These are phyloP conservation scores for Globisporangium barbulae DNA, from an alignment of 352 stramenopile species.

Conservation along the genomic window DNA sequence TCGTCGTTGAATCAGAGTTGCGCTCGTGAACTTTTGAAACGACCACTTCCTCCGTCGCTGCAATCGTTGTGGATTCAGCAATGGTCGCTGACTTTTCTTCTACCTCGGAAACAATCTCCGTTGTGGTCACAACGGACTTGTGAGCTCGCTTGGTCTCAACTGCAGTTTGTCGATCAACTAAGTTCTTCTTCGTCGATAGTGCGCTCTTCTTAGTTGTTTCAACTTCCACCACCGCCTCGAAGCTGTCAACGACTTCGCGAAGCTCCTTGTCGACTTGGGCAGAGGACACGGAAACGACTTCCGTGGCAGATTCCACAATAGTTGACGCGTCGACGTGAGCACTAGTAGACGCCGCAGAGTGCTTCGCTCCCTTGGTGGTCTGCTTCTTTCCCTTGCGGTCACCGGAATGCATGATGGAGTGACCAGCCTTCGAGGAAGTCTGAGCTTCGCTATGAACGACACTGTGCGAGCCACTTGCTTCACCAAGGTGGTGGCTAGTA, in stretches of 20 bases:
- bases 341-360: not conserved
- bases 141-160: constrained; percentile 1
- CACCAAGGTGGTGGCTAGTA: not conserved
- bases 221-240: not conserved
- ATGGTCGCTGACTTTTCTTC: not conserved
- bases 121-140: not conserved
- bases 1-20: not conserved
- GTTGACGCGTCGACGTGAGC: not conserved
- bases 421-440: not conserved
- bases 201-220: constrained; percentile 1
- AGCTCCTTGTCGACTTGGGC: not conserved
- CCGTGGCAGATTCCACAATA: not conserved
- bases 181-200: not conserved
- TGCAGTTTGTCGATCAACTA: not conserved
- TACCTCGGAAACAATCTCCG: not conserved
- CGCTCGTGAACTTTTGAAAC: not conserved
- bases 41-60: not conserved
- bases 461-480: not conserved
- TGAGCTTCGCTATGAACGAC: not conserved
- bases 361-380: not conserved
- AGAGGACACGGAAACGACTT: not conserved
- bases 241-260: not conserved
- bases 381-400: constrained; percentile 9
- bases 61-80: not conserved
- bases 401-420: not conserved